Conservation (phyloP, 2,329 filamentous ascomycete genomes). For the Colletotrichum simmondsii region DNA sequence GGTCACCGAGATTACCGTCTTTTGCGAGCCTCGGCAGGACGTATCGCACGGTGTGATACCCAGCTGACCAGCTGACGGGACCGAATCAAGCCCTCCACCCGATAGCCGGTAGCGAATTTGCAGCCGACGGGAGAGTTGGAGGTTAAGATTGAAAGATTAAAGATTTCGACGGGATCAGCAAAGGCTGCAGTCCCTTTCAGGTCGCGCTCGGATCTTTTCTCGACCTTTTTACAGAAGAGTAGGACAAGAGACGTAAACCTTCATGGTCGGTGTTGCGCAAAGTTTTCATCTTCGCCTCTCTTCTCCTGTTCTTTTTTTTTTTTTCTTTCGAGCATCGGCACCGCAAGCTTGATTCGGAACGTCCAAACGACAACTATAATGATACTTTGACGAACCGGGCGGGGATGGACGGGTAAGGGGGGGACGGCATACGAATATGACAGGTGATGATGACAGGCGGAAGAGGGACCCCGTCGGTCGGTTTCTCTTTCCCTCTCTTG, state of each 20-base stretch:
- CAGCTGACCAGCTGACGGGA: neutral
- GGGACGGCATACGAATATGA: neutral
- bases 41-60: neutral
- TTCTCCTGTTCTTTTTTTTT: neutral
- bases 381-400: neutral
- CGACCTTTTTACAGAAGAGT: neutral
- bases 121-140: neutral
- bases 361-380: neutral
- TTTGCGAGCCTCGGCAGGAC: neutral
- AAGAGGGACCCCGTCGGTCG: neutral
- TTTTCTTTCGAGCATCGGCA: neutral
- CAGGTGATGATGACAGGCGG: neutral
- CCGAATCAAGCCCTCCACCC: neutral
- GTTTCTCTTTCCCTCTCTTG: neutral
- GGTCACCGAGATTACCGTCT: neutral
- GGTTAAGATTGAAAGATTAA: neutral
- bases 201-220: neutral
- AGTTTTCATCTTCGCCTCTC: neutral
- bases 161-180: neutral
- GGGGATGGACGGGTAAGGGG: neutral
- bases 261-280: neutral
- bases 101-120: neutral
- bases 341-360: neutral
- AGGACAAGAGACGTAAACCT: neutral
- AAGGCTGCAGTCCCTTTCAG: neutral